Base-by-base conservation (phyloP, 768 basidiomycete genomes). In the Paxillus rubicundulus region DNA sequence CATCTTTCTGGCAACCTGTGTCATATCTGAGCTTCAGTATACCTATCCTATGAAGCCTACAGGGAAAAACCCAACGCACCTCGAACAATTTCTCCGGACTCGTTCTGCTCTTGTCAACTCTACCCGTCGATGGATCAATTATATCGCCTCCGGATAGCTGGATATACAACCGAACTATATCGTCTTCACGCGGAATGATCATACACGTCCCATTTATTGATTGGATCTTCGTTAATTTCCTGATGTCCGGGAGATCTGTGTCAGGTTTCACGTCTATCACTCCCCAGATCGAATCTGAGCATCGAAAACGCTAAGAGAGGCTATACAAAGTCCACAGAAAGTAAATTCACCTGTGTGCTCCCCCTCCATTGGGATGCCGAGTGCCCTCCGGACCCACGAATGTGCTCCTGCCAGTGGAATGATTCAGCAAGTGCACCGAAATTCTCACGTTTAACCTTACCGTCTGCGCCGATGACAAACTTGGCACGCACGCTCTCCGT, bases 241-340 rank as follows among this genome's bases (percentile, higher is more conserved):
- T 79, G 50, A 85, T 82, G 62, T 88, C 85, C 0, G 86, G 86
- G 54, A 87, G 86, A 60, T 87, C 72, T 10, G 85, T 86, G 9
- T 81, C 75, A 0, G 83, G 83, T 12, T 78, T 60, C 55, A 82
- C 72, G 65, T 88, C 88, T 13, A 89, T 70, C 5, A 89, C 88
- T 2, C 88, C 88, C 89, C 89, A 91, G 20, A 89, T 76, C 54
- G 77, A 84, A 52, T 89, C 82, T 65, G 24, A 10, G 9, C 30
- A 30, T 9, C 30, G 30, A 8, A 9, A 14, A 21, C 28, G 14
- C 14, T 14, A 24, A 10, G 41, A 3, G 76, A 77, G 14, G 24
- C 37, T 9, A 8, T 17, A 39, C 17, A 16, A 38, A 38, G 17
- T 2, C 30, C 46, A 13, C 28, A 18, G 44, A 21, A 21, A 30